Percentiles rank a stretch among this genome's conserved stretches.
phyloP scores from a whole-genome alignment of 331 rosid species.

The Malus hybrid region DNA sequence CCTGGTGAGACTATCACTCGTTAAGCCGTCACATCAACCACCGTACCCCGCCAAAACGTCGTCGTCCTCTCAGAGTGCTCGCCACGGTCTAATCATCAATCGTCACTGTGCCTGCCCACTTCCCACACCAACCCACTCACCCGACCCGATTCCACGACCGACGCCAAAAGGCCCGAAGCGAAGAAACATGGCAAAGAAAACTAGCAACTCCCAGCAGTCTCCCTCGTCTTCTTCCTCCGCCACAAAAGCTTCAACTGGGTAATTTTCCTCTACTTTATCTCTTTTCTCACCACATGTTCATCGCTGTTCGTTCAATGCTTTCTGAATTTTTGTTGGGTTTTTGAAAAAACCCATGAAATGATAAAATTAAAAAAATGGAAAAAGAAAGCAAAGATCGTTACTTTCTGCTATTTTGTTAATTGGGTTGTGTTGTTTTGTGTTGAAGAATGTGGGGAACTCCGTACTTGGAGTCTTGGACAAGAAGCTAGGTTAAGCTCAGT shows the following conservation, averaged over 20 bases:
- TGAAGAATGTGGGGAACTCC: neutral
- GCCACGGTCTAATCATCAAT: neutral
- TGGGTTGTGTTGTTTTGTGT: neutral
- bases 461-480: slow-evolving; percentile 1
- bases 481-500: neutral
- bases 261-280: neutral
- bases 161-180: neutral
- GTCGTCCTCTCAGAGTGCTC: neutral
- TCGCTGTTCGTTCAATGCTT: neutral
- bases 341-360: slow-evolving; percentile 1
- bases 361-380: neutral
- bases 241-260: slow-evolving; percentile 22
- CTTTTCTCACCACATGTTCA: neutral
- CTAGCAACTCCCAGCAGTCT: slow-evolving; percentile 20
- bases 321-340: slow-evolving; percentile 9
- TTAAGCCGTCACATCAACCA: no score
- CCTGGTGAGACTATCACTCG: no score
- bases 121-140: neutral
- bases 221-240: slow-evolving; percentile 24
- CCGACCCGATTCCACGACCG: neutral
- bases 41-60: neutral
- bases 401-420: neutral
- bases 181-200: slow-evolving; percentile 43
- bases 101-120: neutral
- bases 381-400: neutral